These are phyloP conservation scores for Ganoderma sinense DNA, from an alignment of 1,284 basidiomycete genomes.

Conservation along the genomic window DNA sequence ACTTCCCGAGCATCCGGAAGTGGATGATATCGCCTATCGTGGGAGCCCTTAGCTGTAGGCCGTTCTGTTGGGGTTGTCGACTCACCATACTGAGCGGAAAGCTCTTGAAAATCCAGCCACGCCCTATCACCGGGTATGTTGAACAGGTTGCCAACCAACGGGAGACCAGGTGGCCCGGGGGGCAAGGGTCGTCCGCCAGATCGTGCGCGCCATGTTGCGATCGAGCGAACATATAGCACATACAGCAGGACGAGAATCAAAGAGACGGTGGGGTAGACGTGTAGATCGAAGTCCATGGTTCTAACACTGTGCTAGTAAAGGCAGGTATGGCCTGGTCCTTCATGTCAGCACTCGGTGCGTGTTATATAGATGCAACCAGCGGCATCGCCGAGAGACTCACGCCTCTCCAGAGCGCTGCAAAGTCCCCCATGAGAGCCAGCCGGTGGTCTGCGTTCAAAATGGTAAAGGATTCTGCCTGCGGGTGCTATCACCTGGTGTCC, in stretches of 20 bases:
- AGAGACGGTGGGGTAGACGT: neutral
- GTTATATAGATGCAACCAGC: neutral
- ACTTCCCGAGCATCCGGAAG: constrained; percentile 10
- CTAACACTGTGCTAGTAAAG: too few species aligned
- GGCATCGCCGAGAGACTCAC: neutral
- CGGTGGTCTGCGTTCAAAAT: neutral
- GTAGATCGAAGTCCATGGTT: neutral
- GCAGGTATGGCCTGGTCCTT: neutral
- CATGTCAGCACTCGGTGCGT: neutral
- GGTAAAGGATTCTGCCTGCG: neutral
- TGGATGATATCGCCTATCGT: neutral
- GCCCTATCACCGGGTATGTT: neutral
- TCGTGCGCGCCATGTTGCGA: constrained; percentile 1
- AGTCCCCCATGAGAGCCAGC: neutral
- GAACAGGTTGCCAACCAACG: constrained; percentile 6
- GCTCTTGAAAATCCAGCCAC: constrained; percentile 3
- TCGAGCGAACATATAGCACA: neutral
- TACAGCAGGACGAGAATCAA: neutral
- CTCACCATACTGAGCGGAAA: neutral
- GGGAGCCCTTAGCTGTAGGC: neutral
- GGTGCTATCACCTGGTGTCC: neutral
- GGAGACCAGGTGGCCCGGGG: neutral
- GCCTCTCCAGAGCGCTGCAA: neutral
- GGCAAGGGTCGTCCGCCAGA: constrained; percentile 1
- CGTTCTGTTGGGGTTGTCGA: neutral